Evolutionary conservation across 139 green algal species (phyloP).

Genomic region (Marvania coccoides): DNA sequence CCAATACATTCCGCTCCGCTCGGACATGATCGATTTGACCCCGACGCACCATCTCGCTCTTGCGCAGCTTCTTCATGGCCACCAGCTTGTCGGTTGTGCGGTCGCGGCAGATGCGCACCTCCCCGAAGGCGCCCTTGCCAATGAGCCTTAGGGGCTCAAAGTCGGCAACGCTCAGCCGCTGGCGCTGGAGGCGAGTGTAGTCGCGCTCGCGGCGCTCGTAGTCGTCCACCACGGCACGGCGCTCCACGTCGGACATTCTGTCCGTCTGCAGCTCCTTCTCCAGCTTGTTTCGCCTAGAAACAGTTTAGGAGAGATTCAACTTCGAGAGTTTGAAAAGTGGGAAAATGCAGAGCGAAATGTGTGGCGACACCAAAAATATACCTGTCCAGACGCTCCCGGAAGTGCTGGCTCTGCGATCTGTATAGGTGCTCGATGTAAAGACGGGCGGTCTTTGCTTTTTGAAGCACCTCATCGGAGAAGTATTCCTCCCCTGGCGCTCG

Average conservation of each 20-base stretch:
- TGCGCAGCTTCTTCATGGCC: slow-evolving; percentile 97
- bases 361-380: no score
- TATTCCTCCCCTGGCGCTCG: slow-evolving; percentile 8
- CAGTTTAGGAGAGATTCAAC: not conserved
- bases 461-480: slow-evolving; percentile 28
- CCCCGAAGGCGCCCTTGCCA: slow-evolving; percentile 91
- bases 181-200: slow-evolving; percentile 74
- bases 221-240: slow-evolving; percentile 41
- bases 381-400: slow-evolving; percentile 64
- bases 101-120: slow-evolving; percentile 86
- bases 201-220: slow-evolving; percentile 68
- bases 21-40: slow-evolving; percentile 94
- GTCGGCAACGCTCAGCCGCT: slow-evolving; percentile 76
- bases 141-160: slow-evolving; percentile 96
- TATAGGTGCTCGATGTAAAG: slow-evolving; percentile 94
- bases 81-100: slow-evolving; percentile 72
- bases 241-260: slow-evolving; percentile 49
- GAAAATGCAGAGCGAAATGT: not conserved
- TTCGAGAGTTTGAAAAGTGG: not conserved
- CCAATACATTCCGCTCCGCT: slow-evolving; percentile 92
- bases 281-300: slow-evolving; percentile 55
- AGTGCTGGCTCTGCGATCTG: slow-evolving; percentile 66
- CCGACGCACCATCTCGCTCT: slow-evolving; percentile 90
- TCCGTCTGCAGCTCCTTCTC: slow-evolving; percentile 56
- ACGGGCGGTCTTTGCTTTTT: slow-evolving; percentile 67